phyloP scores from a whole-genome alignment of 345 rosid genomes.

The Eutrema yunnanense region DNA sequence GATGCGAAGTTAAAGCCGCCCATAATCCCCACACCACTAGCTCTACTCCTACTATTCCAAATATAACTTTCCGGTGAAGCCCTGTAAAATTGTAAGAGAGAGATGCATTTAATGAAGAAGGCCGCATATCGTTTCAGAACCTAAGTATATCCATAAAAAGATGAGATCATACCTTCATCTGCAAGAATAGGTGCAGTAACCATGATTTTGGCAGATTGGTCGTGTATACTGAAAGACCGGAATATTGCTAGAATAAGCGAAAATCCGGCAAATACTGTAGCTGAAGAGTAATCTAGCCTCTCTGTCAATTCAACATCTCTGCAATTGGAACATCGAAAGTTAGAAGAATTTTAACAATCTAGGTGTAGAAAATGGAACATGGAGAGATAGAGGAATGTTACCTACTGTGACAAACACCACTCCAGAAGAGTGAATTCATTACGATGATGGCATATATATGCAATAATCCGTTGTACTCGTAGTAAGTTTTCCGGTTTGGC shows the following conservation, averaged over 20 bases:
- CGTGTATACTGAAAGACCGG: slow-evolving; percentile 61
- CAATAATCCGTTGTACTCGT: slow-evolving; percentile 68
- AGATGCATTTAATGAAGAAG: not conserved
- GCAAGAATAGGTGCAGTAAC: slow-evolving; percentile 77
- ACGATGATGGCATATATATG: slow-evolving; percentile 68
- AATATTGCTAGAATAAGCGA: slow-evolving; percentile 59
- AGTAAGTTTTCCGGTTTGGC: slow-evolving; percentile 55
- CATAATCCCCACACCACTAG: slow-evolving; percentile 78
- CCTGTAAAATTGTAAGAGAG: slow-evolving; percentile 38
- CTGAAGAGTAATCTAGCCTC: slow-evolving; percentile 79
- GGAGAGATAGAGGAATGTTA: slow-evolving; percentile 22
- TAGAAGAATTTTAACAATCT: not conserved
- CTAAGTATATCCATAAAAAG: not conserved
- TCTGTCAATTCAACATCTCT: slow-evolving; percentile 80
- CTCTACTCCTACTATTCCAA: slow-evolving; percentile 55
- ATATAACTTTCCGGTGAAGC: slow-evolving; percentile 68
- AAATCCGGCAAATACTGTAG: slow-evolving; percentile 63
- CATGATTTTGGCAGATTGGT: slow-evolving; percentile 81
- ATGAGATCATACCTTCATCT: slow-evolving; percentile 50
- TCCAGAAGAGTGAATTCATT: slow-evolving; percentile 89
- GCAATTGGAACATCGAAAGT: not conserved
- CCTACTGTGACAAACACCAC: slow-evolving; percentile 81
- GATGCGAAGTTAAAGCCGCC: slow-evolving; percentile 65
- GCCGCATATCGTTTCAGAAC: not conserved
- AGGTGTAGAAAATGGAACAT: not conserved